Percentiles rank a stretch among this genome's conserved stretches.
phyloP scores from a whole-genome alignment of 2,329 filamentous ascomycete genomes.

The Sporothrix phasma region DNA sequence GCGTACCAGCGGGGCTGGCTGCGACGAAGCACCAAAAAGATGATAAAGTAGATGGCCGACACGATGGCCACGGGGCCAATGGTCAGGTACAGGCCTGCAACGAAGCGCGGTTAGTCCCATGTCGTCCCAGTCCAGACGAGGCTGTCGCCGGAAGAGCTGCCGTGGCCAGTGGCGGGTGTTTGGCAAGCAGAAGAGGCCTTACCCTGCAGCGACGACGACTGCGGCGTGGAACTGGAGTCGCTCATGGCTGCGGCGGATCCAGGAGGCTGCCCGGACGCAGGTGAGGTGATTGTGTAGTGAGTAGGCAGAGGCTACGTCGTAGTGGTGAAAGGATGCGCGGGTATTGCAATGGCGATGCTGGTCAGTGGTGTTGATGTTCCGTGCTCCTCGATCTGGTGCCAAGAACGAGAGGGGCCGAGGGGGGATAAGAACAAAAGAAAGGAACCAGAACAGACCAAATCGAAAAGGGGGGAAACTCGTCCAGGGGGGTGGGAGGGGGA shows the following conservation, averaged over 20 bases:
- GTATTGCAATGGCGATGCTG: not conserved
- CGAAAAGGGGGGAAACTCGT: not conserved
- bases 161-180: no score
- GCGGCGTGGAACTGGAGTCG: not conserved
- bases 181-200: not conserved
- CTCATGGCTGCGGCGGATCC: constrained; percentile 12
- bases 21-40: constrained; percentile 38
- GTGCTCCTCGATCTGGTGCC: not conserved
- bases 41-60: constrained; percentile 31
- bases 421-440: constrained; percentile 4
- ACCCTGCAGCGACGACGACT: constrained; percentile 19
- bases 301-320: not conserved
- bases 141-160: not conserved
- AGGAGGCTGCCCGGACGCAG: constrained; percentile 10
- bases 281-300: not conserved
- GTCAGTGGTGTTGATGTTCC: not conserved
- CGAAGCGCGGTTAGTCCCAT: not conserved
- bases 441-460: not conserved
- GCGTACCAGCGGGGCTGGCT: constrained; percentile 40
- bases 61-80: constrained; percentile 30
- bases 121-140: not conserved
- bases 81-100: constrained; percentile 33
- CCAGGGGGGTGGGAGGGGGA: not conserved
- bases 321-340: not conserved
- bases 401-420: constrained; percentile 2